phyloP scores from a whole-genome alignment of 2,329 filamentous ascomycete genomes.

The Diaporthe eres region DNA sequence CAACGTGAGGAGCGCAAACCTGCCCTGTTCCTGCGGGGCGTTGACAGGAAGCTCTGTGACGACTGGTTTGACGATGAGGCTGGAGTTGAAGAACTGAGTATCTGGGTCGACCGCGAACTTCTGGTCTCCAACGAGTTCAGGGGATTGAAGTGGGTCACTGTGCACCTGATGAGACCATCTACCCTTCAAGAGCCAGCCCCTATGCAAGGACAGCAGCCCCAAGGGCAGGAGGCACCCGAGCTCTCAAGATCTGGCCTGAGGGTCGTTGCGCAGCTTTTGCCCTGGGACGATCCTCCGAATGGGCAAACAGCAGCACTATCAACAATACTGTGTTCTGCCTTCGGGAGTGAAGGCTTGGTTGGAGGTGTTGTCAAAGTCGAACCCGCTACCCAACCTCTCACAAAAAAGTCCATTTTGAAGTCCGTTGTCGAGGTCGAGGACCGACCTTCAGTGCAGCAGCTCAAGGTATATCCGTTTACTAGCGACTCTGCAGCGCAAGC shows the following conservation, averaged over 20 bases:
- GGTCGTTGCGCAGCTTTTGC: conserved; percentile 80
- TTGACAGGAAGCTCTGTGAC: conserved; percentile 78
- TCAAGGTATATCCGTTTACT: conserved; percentile 88
- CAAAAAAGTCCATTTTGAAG: conserved; percentile 69
- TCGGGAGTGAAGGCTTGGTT: conserved; percentile 81
- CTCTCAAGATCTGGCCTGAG: conserved; percentile 70
- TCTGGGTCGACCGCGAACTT: conserved; percentile 89
- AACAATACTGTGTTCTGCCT: conserved; percentile 78
- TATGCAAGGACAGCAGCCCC: conserved; percentile 75
- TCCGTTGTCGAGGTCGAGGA: conserved; percentile 55
- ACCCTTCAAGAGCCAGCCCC: conserved; percentile 81
- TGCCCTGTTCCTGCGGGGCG: conserved; percentile 82
- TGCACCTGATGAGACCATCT: conserved; percentile 89
- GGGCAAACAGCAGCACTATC: conserved; percentile 86
- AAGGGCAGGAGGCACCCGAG: conserved; percentile 73
- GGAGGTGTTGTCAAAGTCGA: conserved; percentile 92
- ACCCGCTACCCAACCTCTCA: conserved; percentile 80
- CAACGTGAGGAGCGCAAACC: conserved; percentile 76
- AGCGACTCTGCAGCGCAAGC: conserved; percentile 67
- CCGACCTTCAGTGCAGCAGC: conserved; percentile 56
- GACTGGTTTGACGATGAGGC: conserved; percentile 85
- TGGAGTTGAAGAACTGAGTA: conserved; percentile 71
- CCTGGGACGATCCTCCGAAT: conserved; percentile 91
- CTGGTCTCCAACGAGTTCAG: conserved; percentile 79
- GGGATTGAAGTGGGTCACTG: conserved; percentile 81